Conservation (phyloP, 2,329 filamentous ascomycete genomes). For the Eutypa lata region DNA sequence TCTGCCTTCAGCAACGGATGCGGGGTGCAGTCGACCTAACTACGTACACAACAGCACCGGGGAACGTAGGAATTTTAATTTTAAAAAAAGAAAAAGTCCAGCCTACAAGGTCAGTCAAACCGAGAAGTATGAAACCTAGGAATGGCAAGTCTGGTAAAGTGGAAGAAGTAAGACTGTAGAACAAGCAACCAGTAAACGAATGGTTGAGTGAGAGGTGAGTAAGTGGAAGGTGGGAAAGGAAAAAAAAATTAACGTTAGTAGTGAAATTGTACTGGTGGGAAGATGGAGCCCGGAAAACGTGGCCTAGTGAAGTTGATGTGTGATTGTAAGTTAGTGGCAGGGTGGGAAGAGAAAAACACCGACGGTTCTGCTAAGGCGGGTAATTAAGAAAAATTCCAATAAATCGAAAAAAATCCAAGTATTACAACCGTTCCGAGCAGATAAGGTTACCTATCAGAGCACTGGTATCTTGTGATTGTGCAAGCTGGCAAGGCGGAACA, state of each 20-base stretch:
- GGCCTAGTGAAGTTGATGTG: neutral
- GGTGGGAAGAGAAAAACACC: neutral
- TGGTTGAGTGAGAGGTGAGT: neutral
- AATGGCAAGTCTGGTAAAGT: neutral
- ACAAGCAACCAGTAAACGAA: neutral
- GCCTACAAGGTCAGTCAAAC: neutral
- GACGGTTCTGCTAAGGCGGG: neutral
- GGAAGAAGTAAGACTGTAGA: neutral
- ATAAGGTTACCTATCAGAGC: no score
- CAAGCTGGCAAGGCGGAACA: no score
- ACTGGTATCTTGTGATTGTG: no score
- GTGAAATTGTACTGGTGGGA: neutral
- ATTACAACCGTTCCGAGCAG: neutral
- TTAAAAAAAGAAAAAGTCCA: no score
- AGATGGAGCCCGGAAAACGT: neutral
- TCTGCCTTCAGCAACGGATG: slow-evolving; percentile 14
- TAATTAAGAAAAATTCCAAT: neutral
- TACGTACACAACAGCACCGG: neutral
- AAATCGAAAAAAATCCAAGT: neutral
- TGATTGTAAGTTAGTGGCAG: no score
- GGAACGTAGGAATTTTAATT: neutral
- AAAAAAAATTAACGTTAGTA: neutral
- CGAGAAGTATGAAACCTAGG: no score
- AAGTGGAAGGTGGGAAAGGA: neutral
- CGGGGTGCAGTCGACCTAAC: slow-evolving; percentile 19